Percentiles rank a stretch among this genome's conserved stretches.
phyloP scores from a whole-genome alignment of 345 rosid species.

The Abelmoschus esculentus region DNA sequence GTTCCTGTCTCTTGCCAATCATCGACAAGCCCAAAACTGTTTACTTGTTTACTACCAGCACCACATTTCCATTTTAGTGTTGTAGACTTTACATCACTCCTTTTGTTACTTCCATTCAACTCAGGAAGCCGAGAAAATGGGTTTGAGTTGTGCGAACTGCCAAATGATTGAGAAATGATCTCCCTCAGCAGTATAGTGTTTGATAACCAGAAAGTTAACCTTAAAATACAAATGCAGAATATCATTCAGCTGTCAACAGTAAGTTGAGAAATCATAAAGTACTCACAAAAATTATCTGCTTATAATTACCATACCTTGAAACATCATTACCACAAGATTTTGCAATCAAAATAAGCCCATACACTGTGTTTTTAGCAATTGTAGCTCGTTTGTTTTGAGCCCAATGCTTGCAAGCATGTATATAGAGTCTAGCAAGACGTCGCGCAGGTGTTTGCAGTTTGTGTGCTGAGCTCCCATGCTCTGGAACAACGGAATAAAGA shows the following conservation, averaged over 20 bases:
- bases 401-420: constrained; percentile 86
- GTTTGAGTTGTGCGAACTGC: constrained; percentile 36
- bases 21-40: constrained; percentile 41
- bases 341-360: constrained; percentile 80
- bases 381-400: constrained; percentile 59
- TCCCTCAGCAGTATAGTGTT: constrained; percentile 75
- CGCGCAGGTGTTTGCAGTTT: constrained; percentile 94
- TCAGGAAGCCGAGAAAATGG: constrained; percentile 35
- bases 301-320: constrained; percentile 46
- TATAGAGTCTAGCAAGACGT: constrained; percentile 81
- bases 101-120: constrained; percentile 41
- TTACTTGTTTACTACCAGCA: constrained; percentile 28
- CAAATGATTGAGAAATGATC: constrained; percentile 71
- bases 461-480: constrained; percentile 85
- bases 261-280: not conserved
- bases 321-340: constrained; percentile 91
- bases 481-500: constrained; percentile 78
- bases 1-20: constrained; percentile 98
- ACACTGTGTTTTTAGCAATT: constrained; percentile 66
- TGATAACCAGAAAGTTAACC: constrained; percentile 94
- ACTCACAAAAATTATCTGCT: not conserved
- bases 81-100: constrained; percentile 26
- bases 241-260: constrained; percentile 1
- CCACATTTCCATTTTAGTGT: constrained; percentile 41
- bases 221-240: constrained; percentile 25